Percentiles rank a stretch among this genome's conserved stretches.
phyloP scores from a whole-genome alignment of 371 early-diverging fungal genomes.

The Basidiobolus meristosporus region DNA sequence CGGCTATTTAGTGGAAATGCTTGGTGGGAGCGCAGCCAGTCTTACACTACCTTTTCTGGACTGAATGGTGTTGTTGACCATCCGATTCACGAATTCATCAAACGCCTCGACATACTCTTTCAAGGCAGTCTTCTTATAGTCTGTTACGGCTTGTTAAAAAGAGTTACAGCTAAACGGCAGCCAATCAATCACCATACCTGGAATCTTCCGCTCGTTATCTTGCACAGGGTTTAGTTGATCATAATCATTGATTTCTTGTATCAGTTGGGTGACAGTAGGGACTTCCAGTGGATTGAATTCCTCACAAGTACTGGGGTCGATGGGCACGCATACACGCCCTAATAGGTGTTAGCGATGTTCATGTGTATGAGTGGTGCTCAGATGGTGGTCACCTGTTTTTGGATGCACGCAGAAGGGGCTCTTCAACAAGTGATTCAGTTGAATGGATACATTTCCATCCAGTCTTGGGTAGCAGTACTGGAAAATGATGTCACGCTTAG shows the following conservation, averaged over 20 bases:
- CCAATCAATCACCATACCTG: constrained; percentile 8
- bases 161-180: not conserved
- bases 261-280: constrained; percentile 47
- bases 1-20: no score
- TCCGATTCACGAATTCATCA: constrained; percentile 33
- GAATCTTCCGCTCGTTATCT: constrained; percentile 11
- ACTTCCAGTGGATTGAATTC: constrained; percentile 61
- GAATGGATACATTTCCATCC: constrained; percentile 84
- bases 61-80: constrained; percentile 16
- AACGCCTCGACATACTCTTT: constrained; percentile 39
- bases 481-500: constrained; percentile 51
- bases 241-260: constrained; percentile 28
- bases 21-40: no score
- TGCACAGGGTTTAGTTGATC: constrained; percentile 6
- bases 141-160: not conserved
- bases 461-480: constrained; percentile 86
- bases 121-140: constrained; percentile 24
- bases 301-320: constrained; percentile 50
- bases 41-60: constrained; percentile 15
- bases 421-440: constrained; percentile 93
- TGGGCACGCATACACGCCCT: constrained; percentile 85
- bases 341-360: not conserved
- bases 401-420: constrained; percentile 98
- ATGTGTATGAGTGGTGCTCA: not conserved
- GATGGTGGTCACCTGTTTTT: constrained; percentile 42